Base-by-base conservation (phyloP, 2,329 filamentous ascomycete species). In the Epicoccum nigrum region DNA sequence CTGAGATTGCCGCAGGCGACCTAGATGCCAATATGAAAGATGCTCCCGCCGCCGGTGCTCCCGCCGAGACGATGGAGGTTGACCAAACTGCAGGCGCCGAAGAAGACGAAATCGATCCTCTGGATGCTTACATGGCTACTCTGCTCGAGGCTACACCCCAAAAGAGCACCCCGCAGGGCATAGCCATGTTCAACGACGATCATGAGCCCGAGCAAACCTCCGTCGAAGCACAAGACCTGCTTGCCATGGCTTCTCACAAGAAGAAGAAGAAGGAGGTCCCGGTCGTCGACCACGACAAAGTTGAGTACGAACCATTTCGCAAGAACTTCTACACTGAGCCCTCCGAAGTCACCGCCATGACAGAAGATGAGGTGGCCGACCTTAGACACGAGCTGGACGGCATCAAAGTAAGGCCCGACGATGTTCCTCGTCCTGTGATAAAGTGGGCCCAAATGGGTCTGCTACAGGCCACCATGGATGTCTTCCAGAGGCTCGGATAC, bases 201-300 rank as follows among this genome's bases (percentile, higher is more conserved):
- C 88, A 96, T 56, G 92, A 96, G 53, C 79, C 83, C 12, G 81
- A 83, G 50, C 71, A 87, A 42, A 84, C 84, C 27, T 81, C 85
- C 25, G 79, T 88, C 25, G 85, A 85, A 27, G 80, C 82, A 30
- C 82, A 86, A 60, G 82, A 73, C 41, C 51, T 72, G 12, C 49
- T 70, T 30, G 65, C 67, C 84, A 63, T 79, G 35, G 81, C 83
- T n/a, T 81, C 86, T 58, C 77, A 83, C 4, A 66, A 88, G 81
- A 81, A 87, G 79, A 97, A 96, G 79, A 97, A 96, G 81, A 96
- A 97, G 75, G 94, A 97, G 54, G 86, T 97, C n/a, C 92, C 92
- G 1, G 81, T 80, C 0, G 83, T 96, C 46, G 87, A 99, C 74
- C 96, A 97, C 73, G 83, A 80, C 63, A 97, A 97, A 75, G 77